Conservation (phyloP, 106 monocot genomes). For the Platanthera zijinensis region DNA sequence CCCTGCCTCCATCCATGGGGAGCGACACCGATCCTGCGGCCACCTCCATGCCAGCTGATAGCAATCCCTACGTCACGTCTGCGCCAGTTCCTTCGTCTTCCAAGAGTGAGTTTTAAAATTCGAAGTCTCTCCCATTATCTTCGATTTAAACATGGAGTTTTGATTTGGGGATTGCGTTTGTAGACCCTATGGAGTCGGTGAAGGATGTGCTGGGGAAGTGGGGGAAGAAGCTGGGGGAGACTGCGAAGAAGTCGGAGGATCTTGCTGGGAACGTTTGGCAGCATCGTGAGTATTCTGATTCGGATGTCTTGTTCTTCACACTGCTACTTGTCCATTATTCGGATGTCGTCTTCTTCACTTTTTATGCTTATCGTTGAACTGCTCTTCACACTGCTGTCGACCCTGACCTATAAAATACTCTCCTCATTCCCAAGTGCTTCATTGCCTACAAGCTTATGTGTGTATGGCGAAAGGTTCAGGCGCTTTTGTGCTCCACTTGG, state of each 20-base stretch:
- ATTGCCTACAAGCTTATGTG: too few species aligned
- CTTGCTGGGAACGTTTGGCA: constrained; percentile 21
- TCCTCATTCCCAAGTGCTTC: too few species aligned
- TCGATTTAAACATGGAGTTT: background rate
- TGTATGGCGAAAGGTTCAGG: too few species aligned
- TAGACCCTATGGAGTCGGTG: constrained; percentile 15
- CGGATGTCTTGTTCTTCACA: background rate
- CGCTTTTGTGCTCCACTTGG: too few species aligned
- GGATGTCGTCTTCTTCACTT: background rate
- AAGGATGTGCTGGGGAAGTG: constrained; percentile 18
- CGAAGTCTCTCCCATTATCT: background rate
- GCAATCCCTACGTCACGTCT: constrained; percentile 38
- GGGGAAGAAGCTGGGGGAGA: constrained; percentile 19
- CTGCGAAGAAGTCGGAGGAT: constrained; percentile 18
- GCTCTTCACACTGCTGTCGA: too few species aligned
- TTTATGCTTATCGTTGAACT: background rate
- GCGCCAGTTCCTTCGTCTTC: constrained; percentile 19
- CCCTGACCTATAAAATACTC: too few species aligned
- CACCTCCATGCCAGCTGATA: constrained; percentile 23
- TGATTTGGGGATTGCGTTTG: background rate
- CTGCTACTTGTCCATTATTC: background rate
- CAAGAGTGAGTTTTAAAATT: constrained; percentile 13
- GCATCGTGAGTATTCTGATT: constrained; percentile 8
- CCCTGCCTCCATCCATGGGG: background rate
- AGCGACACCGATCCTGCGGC: constrained; percentile 1